Evolutionary conservation across 2,329 filamentous ascomycete species (phyloP), one percentile per base, ranked within the genome.

Genomic region (Saccharata proteae): DNA sequence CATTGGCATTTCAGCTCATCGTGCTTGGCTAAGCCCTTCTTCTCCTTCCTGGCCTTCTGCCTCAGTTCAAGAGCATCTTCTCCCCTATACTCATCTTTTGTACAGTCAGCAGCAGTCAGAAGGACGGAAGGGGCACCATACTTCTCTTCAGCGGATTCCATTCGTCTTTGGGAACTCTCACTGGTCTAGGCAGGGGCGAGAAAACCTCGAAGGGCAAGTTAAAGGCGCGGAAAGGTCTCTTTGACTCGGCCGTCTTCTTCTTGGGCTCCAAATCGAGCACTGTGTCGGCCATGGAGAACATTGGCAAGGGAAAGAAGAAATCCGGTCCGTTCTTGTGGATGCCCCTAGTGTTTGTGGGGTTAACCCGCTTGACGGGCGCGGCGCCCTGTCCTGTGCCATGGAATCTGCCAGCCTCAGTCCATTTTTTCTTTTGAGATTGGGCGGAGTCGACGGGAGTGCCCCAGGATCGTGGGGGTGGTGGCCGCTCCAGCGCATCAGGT

Each of bases 191-290:
- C 13, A 93, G 69, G 3, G 88, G 88, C 32, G 84, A 81, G 63
- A 88, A 96, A 28, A 93, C 67, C 51, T 93, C 80, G 48, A 75
- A 94, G 0, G 90, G 90, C 17, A 98, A 63, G 55, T 84, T 84
- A 11, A 37, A 34, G 13, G 33, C 28, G 11, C 31, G 28, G 16
- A 35, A 35, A 4, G 33, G 33, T 1, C 33, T 18, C 15, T 35
- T 35, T 14, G 18, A n/a, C 15, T 35, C 33, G 4, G 28, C 12
- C 6, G 28, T n/a, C 22, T 27, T 35, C 19, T 35, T 35, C 29
- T 35, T 37, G 3, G 46, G 51, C 16, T 58, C 79, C 37, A 71
- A 64, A 32, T 85, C 69, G 36, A 94, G 57, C 32, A 78, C 62
- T n/a, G n/a, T n/a, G 30, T 77, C 71, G 38, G 83, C 61, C 2